Evolutionary conservation across 345 rosid genomes (phyloP).

Genomic region (Gossypium thurberi): DNA sequence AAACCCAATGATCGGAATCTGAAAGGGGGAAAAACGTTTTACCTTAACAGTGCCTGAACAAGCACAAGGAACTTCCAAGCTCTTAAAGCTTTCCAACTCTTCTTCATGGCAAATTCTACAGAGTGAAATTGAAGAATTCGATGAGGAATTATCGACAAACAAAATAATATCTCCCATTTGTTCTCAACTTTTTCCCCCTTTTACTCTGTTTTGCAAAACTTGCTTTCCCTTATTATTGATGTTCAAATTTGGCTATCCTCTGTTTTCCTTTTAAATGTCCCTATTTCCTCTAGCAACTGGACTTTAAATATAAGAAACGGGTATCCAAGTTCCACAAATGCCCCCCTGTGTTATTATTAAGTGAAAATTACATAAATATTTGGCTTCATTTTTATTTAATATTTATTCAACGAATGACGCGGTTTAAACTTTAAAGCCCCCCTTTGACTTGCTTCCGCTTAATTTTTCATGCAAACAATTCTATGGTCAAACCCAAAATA

Average conservation of each 20-base stretch:
- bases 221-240: not conserved
- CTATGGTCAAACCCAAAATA: not conserved
- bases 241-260: conserved; percentile 8
- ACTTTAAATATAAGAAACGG: conserved; percentile 20
- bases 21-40: not conserved
- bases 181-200: not conserved
- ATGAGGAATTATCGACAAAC: conserved; percentile 40
- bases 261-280: not conserved
- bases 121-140: conserved; percentile 27
- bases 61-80: conserved; percentile 87
- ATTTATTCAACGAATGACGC: not conserved
- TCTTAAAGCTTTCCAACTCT: conserved; percentile 49
- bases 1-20: not conserved
- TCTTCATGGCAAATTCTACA: conserved; percentile 95
- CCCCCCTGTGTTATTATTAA: conserved; percentile 20
- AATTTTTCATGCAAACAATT: not conserved
- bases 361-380: not conserved
- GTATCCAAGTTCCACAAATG: conserved; percentile 19
- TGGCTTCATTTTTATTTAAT: not conserved
- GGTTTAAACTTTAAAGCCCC: not conserved
- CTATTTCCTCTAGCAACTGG: not conserved
- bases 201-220: not conserved
- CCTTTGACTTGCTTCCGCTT: not conserved
- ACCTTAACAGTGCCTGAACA: conserved; percentile 95
- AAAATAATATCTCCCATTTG: conserved; percentile 54